phyloP scores from a whole-genome alignment of 306 rosid species.

The Quercus gilva region DNA sequence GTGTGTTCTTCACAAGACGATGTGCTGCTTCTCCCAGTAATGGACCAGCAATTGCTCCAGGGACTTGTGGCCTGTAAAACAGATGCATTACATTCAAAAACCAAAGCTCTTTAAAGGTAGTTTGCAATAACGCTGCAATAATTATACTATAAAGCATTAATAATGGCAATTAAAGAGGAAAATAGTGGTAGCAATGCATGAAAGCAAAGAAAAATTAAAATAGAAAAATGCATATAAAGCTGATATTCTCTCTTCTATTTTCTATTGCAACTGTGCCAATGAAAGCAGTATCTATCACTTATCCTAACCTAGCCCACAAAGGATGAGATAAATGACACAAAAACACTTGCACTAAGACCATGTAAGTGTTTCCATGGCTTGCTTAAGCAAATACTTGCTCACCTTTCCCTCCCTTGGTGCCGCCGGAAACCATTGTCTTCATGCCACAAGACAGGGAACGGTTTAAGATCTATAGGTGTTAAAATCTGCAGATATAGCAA shows the following conservation, averaged over 20 bases:
- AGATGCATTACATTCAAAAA: constrained; percentile 20
- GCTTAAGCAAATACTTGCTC: constrained; percentile 23
- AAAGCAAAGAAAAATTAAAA: neutral
- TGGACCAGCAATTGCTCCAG: constrained; percentile 82
- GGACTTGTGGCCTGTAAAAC: constrained; percentile 66
- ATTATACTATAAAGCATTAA: too few species aligned
- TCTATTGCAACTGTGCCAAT: neutral
- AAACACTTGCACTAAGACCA: constrained; percentile 10
- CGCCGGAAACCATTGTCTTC: constrained; percentile 78
- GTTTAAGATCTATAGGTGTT: constrained; percentile 69
- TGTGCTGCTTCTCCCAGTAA: constrained; percentile 95
- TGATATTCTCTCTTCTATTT: neutral
- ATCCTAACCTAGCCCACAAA: neutral
- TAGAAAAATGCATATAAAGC: neutral
- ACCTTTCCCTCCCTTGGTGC: constrained; percentile 81
- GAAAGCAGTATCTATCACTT: neutral
- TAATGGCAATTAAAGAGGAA: neutral
- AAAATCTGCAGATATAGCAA: constrained; percentile 58
- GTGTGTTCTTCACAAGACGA: constrained; percentile 86
- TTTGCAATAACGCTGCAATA: neutral
- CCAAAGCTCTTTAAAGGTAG: constrained; percentile 6
- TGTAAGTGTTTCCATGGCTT: constrained; percentile 9
- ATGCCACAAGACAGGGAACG: constrained; percentile 82
- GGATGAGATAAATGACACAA: neutral
- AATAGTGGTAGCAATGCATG: neutral